Evolutionary conservation across 1,139 yeast genomes (phyloP).

Genomic region (Hemisphaericaspora subhashii): DNA sequence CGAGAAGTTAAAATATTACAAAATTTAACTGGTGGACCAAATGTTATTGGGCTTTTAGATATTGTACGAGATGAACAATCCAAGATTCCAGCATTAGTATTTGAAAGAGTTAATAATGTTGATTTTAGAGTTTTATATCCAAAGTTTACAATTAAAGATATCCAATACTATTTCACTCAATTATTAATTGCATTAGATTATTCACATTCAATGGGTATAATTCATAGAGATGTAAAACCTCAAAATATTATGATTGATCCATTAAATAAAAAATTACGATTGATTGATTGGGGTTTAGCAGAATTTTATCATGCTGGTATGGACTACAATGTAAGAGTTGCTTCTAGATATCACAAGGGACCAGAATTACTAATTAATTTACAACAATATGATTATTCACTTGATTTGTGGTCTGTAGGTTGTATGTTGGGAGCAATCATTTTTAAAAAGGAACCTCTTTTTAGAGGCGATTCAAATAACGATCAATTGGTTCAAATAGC

Average conservation of each 20-base stretch:
- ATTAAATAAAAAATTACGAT: conserved; percentile 54
- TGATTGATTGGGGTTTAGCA: conserved; percentile 85
- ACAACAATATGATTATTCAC: conserved; percentile 74
- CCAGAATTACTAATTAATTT: conserved; percentile 75
- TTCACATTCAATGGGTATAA: conserved; percentile 80
- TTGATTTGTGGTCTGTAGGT: conserved; percentile 82
- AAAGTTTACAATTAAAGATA: conserved; percentile 58
- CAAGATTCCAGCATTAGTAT: conserved; percentile 73
- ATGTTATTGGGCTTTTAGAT: conserved; percentile 65
- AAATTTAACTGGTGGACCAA: conserved; percentile 74
- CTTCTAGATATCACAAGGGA: conserved; percentile 78
- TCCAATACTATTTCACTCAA: conserved; percentile 70
- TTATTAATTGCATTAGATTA: conserved; percentile 70
- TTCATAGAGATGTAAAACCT: conserved; percentile 84
- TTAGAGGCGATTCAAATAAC: conserved; percentile 75
- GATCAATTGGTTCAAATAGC: conserved; percentile 81
- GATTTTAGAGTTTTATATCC: conserved; percentile 76
- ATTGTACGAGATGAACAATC: conserved; percentile 74
- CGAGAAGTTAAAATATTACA: conserved; percentile 76
- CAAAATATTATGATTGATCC: conserved; percentile 87
- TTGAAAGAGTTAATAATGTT: conserved; percentile 68
- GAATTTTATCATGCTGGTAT: conserved; percentile 79
- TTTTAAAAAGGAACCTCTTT: conserved; percentile 75
- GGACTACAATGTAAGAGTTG: conserved; percentile 79
- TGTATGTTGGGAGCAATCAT: conserved; percentile 78